A percentile compares a stretch with the other conserved stretches of the same genome.
phyloP scores from a whole-genome alignment of 2,329 filamentous ascomycete genomes.

The Blastomyces parvus region DNA sequence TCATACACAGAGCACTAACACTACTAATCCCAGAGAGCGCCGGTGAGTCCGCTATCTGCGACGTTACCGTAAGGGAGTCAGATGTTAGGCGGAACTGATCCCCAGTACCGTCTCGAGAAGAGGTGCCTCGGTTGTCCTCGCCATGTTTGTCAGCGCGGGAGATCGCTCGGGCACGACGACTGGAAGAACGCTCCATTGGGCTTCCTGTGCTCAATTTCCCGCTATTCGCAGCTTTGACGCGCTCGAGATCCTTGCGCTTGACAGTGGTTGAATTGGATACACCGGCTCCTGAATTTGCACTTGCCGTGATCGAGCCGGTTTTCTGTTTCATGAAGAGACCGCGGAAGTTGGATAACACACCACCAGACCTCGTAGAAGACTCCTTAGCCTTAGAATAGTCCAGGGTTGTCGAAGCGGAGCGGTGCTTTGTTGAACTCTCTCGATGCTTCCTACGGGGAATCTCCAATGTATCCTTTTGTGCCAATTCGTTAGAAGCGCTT shows the following conservation, averaged over 20 bases:
- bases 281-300: neutral
- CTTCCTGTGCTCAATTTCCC: conserved; percentile 4
- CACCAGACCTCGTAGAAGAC: conserved; percentile 10
- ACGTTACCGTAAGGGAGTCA: neutral
- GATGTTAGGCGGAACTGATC: neutral
- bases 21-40: conserved; percentile 13
- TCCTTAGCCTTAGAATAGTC: conserved; percentile 8
- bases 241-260: conserved; percentile 7
- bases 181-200: neutral
- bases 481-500: neutral
- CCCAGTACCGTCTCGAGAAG: neutral
- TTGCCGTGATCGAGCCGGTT: conserved; percentile 7
- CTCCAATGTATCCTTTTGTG: neutral
- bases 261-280: neutral
- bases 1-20: conserved; percentile 15
- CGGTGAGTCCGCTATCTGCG: conserved; percentile 10
- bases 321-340: conserved; percentile 17
- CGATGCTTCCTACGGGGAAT: conserved; percentile 1
- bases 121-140: neutral
- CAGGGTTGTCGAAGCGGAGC: neutral
- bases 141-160: neutral
- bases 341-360: conserved; percentile 17
- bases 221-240: conserved; percentile 2
- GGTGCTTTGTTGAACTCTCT: neutral
- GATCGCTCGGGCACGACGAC: neutral